Conservation (phyloP, 805 yeast genomes). For the Metschnikowia peoriensis region DNA sequence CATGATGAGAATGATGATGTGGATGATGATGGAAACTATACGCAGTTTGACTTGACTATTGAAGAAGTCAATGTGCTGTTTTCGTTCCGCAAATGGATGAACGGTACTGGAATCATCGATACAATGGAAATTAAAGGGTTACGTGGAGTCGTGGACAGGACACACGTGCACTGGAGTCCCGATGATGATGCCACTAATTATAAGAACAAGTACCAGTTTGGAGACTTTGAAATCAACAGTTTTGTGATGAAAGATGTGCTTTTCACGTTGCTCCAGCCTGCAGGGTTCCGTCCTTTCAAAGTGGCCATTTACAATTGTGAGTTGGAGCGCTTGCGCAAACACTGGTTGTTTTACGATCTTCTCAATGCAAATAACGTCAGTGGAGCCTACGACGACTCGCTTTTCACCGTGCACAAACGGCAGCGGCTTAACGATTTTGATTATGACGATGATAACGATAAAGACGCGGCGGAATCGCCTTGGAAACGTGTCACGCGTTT, state of each 20-base stretch:
- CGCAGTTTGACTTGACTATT: slow-evolving; percentile 92
- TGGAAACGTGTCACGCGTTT: slow-evolving; percentile 71
- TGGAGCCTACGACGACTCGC: slow-evolving; percentile 90
- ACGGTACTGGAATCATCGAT: slow-evolving; percentile 83
- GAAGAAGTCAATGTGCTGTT: slow-evolving; percentile 80
- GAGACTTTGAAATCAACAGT: slow-evolving; percentile 89
- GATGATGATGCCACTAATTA: slow-evolving; percentile 82
- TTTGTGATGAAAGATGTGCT: slow-evolving; percentile 82
- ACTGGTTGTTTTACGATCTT: slow-evolving; percentile 90
- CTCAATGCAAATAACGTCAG: slow-evolving; percentile 80
- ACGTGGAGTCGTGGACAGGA: slow-evolving; percentile 89
- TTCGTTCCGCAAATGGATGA: slow-evolving; percentile 82
- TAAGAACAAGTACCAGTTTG: slow-evolving; percentile 69
- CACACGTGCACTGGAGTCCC: slow-evolving; percentile 80
- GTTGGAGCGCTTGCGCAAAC: slow-evolving; percentile 74
- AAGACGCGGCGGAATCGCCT: slow-evolving; percentile 24
- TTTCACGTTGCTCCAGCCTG: slow-evolving; percentile 79
- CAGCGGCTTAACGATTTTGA: slow-evolving; percentile 54
- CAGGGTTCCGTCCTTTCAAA: slow-evolving; percentile 75
- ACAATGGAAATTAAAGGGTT: slow-evolving; percentile 76
- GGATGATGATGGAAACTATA: slow-evolving; percentile 96
- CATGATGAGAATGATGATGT: no score
- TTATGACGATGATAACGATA: slow-evolving; percentile 6
- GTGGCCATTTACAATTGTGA: slow-evolving; percentile 86
- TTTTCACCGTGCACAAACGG: slow-evolving; percentile 85